Evolutionary conservation across 2,329 filamentous ascomycete species (phyloP), one percentile per base, ranked within the genome.

Genomic region (Ophiostoma novo-ulmi): DNA sequence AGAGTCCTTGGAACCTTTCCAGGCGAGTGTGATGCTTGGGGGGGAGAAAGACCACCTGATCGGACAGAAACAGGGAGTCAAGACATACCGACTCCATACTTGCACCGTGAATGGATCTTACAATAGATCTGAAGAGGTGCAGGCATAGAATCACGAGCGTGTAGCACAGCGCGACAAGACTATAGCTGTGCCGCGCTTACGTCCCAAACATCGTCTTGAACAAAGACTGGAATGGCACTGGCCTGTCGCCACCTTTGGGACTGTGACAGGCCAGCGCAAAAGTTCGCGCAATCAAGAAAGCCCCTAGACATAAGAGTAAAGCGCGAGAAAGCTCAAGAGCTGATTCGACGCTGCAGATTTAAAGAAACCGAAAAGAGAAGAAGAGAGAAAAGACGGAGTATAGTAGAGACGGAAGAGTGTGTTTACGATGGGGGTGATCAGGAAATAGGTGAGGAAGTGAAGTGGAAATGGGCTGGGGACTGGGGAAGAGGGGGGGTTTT

Each of bases 271-370:
- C 91, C 92, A 88, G 87, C 89, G 92, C 89, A 66, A 61, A 92
- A 88, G 88, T 90, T 92, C 89, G 93, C 93, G 88, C 91, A 90
- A 89, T 88, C 87, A 88, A 90, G 87, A 91, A 83, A 90, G 89
- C 89, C 89, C 90, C 89, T 90, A 91, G 88, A 91, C 89, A 89
- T 88, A 87, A 93, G 90, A 94, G 92, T 92, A 92, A 89, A 94
- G 91, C 88, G 93, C 88, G 87, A 85, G 84, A 86, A 72, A 82
- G 78, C 80, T 80, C 80, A 85, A 83, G 82, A 85, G 85, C 82
- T 81, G 55, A 66, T 31, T 38, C 38, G 52, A 67, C 70, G 70
- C 67, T 68, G 66, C 58, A 71, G 55, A 71, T 65, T 70, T 31
- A 72, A 71, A 72, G 70, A 75, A 76, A 77, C 77, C 78, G 74